Base-by-base conservation (phyloP, 495 filamentous ascomycete genomes). In the Daldinia loculata region DNA sequence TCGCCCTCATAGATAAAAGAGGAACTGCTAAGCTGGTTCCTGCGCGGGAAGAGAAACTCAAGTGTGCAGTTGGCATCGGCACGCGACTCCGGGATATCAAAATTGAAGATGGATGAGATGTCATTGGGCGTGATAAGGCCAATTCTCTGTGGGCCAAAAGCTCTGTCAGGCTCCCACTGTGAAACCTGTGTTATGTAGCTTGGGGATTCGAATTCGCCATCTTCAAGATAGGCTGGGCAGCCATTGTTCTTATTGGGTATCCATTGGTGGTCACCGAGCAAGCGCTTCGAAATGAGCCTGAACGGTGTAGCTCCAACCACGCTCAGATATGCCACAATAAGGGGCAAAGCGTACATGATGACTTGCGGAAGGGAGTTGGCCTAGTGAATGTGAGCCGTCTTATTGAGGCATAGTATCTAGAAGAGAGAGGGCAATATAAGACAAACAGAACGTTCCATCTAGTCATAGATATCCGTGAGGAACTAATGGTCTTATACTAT, bases 21-120 rank as follows among this genome's bases (percentile, higher is more conserved):
- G 0, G 72, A 75, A 30, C 50, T 66, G 29, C 38, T 53, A 4
- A 76, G 63, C 61, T 75, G 69, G 34, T 71, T 32, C 24, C 51
- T 61, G 7, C 55, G 29, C 5, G 75, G 75, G 55, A 77, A 77
- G 24, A 77, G 61, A 61, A 77, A 77, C 45, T 77, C 72, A 7
- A 77, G 60, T 14, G 75, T 75, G 64, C 75, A 77, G 34, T 75
- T 77, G 17, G 69, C 72, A 48, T 75, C 61, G 48, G 67, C 61
- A 15, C 75, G 72, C 6, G 63, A 66, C n/a, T 34, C 32, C 7
- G 75, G 75, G 0, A 77, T 61, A 32, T 75, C 75, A 53, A 77
- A 71, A 17, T 57, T 75, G 69, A 67, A 70, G 61, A 77, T 48
- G 3, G 75, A 62, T 6, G 75, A 77, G 45, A 77, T 63, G 53